Conservation (phyloP, 768 basidiomycete genomes). For the Ephemerocybe angulata region DNA sequence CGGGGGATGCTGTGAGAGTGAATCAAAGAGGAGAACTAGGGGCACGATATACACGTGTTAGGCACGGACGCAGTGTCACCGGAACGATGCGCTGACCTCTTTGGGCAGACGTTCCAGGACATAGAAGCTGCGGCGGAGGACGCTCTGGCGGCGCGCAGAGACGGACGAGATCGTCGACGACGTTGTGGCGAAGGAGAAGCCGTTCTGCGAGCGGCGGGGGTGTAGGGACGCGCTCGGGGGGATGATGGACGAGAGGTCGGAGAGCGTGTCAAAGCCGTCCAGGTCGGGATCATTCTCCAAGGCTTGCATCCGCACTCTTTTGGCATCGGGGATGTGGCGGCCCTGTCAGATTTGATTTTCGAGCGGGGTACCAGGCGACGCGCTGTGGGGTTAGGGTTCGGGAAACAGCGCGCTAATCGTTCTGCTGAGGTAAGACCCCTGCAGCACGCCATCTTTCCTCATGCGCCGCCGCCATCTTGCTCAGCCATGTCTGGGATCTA, state of each 20-base stretch:
- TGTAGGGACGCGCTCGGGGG: not conserved
- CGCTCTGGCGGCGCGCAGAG: slow-evolving; percentile 5
- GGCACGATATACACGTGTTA: slow-evolving; percentile 45
- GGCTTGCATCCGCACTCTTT: slow-evolving; percentile 4
- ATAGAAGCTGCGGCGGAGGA: slow-evolving; percentile 24
- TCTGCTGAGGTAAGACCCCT: slow-evolving; percentile 4
- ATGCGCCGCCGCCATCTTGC: slow-evolving; percentile 4
- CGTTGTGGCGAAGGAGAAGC: not conserved
- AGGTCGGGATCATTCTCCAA: not conserved
- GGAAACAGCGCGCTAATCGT: not conserved
- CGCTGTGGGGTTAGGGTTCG: not conserved
- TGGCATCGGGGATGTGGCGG: slow-evolving; percentile 4
- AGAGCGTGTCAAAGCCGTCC: not conserved
- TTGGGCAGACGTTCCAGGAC: slow-evolving; percentile 27
- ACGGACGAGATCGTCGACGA: slow-evolving; percentile 4
- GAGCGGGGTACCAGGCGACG: not conserved
- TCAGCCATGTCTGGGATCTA: not conserved
- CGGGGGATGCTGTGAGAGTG: slow-evolving; percentile 37
- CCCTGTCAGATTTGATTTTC: not conserved
- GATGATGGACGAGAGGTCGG: slow-evolving; percentile 5
- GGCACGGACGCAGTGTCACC: slow-evolving; percentile 27
- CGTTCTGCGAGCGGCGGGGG: slow-evolving; percentile 5
- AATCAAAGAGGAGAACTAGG: slow-evolving; percentile 36
- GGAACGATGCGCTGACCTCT: slow-evolving; percentile 28
- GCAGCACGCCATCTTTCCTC: slow-evolving; percentile 16